Conservation (phyloP, 768 basidiomycete species). For the Lactifluus subvellereus region DNA sequence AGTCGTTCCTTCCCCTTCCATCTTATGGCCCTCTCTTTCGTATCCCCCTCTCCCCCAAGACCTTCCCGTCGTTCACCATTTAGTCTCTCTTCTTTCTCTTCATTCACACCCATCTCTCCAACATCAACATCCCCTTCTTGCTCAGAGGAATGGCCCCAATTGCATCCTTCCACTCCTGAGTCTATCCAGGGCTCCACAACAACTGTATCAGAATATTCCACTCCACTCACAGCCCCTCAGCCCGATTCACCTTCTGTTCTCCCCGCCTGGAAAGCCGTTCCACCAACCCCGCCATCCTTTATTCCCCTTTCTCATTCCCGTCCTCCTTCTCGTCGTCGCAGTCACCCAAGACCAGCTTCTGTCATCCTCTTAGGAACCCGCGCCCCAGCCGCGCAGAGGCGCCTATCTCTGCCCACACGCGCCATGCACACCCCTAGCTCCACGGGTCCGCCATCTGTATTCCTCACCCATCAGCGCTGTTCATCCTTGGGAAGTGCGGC, state of each 20-base stretch:
- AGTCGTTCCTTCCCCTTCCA: background rate
- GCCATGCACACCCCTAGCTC: background rate
- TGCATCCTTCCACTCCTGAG: conserved; percentile 12
- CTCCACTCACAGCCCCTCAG: conserved; percentile 10
- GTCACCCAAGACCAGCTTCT: conserved; percentile 20
- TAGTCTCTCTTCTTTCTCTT: conserved; percentile 4
- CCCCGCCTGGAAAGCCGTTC: conserved; percentile 22
- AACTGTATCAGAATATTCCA: conserved; percentile 12
- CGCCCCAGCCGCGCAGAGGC: conserved; percentile 3
- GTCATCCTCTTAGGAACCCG: background rate
- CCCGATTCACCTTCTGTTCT: conserved; percentile 8
- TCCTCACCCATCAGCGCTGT: conserved; percentile 10
- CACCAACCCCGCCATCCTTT: conserved; percentile 21
- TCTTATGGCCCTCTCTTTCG: conserved; percentile 17
- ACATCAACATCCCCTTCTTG: background rate
- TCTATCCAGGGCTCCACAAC: background rate
- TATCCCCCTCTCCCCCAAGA: conserved; percentile 10
- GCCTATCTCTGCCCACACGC: conserved; percentile 16
- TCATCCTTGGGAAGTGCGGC: conserved; percentile 13
- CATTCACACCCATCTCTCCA: conserved; percentile 12
- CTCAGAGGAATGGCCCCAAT: conserved; percentile 7
- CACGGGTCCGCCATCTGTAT: conserved; percentile 6
- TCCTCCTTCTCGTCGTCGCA: conserved; percentile 15
- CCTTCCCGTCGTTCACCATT: conserved; percentile 15
- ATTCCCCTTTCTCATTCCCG: conserved; percentile 8